phyloP scores from a whole-genome alignment of 352 stramenopile genomes.

The Phytopythium oedochilum region DNA sequence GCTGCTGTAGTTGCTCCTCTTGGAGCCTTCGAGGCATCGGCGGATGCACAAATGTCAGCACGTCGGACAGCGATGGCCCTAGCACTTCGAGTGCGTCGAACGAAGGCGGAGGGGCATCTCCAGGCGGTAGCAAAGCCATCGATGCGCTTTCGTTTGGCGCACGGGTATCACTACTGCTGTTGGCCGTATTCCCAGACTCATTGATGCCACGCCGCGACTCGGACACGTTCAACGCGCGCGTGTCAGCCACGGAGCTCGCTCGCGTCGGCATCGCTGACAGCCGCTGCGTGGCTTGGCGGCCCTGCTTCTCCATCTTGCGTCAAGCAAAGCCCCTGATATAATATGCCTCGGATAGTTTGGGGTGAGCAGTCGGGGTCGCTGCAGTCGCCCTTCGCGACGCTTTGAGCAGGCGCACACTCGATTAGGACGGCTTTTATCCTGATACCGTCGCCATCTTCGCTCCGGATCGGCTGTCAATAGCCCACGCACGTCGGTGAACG shows the following conservation, averaged over 20 bases:
- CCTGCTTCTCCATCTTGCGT: not conserved
- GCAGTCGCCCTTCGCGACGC: too few species aligned
- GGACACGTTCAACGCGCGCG: not conserved
- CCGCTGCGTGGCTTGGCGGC: not conserved
- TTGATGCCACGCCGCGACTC: not conserved
- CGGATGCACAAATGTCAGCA: slow-evolving; percentile 36
- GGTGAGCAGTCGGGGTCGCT: too few species aligned
- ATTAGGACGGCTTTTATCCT: too few species aligned
- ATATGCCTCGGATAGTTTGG: too few species aligned
- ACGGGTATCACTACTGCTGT: not conserved
- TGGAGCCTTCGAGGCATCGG: slow-evolving; percentile 21
- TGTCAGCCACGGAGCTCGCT: not conserved
- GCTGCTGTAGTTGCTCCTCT: slow-evolving; percentile 16
- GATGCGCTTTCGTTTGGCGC: not conserved
- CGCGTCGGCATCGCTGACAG: not conserved
- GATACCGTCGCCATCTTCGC: too few species aligned
- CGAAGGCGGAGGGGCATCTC: not conserved
- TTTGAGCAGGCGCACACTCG: not conserved
- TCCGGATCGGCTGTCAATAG: too few species aligned
- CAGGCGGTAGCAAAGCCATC: not conserved
- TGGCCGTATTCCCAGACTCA: not conserved
- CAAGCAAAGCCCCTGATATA: too few species aligned
- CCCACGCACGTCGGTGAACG: too few species aligned
- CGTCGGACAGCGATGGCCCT: slow-evolving; percentile 44
- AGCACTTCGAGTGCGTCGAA: slow-evolving; percentile 43